Percentiles rank a stretch among this genome's conserved stretches.
Conservation (phyloP, 345 rosid genomes). For the Salix caprea region DNA sequence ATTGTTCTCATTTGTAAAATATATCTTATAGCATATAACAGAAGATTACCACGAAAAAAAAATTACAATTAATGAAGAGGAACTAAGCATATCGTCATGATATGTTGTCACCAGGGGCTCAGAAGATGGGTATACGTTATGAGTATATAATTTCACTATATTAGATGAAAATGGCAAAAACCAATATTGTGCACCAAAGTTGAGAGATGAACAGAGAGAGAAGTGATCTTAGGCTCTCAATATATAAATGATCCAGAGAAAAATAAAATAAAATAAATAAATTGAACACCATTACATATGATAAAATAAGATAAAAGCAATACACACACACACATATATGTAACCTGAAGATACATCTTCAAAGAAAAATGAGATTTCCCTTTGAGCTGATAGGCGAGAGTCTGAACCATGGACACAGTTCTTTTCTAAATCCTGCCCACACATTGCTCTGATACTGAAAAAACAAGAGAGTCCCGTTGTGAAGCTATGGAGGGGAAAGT, state of each 20-base stretch:
- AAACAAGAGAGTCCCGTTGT: not conserved
- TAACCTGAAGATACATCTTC: constrained; percentile 44
- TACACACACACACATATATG: not conserved
- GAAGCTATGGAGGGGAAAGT: not conserved
- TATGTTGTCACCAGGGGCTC: not conserved
- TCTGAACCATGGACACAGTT: constrained; percentile 89
- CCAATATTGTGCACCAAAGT: not conserved
- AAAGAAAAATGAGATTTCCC: constrained; percentile 81
- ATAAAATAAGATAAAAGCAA: not conserved
- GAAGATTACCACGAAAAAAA: not conserved
- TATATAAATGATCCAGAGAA: not conserved
- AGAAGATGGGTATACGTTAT: not conserved
- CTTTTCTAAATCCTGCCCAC: constrained; percentile 57
- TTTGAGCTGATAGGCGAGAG: constrained; percentile 63
- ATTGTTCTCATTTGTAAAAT: not conserved
- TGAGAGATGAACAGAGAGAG: not conserved
- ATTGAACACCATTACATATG: not conserved
- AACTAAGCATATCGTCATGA: not conserved
- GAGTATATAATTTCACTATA: not conserved
- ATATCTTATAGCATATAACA: not conserved
- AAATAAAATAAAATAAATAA: too few species aligned
- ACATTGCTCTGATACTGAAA: constrained; percentile 72
- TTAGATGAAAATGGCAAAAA: not conserved
- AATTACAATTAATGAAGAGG: not conserved
- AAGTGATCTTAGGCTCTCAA: not conserved